These are phyloP conservation scores for Eimeria necatrix DNA, from an alignment of 169 alveolate genomes.

Conservation along the genomic window DNA sequence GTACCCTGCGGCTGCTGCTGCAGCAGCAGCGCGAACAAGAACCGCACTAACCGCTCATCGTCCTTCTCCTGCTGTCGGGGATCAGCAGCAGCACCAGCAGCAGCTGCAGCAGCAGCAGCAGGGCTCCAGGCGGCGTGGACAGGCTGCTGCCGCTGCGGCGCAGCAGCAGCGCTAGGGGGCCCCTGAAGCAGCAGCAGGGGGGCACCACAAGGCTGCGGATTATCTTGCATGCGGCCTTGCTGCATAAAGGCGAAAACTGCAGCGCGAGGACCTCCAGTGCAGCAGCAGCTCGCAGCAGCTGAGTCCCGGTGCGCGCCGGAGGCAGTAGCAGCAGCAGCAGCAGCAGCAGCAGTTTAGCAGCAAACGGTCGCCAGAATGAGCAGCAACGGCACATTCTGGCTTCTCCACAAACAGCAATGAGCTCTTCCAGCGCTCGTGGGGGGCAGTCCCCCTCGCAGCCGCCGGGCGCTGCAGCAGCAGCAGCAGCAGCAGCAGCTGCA, in stretches of 20 bases:
- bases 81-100: constrained; percentile 21
- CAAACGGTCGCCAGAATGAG: constrained; percentile 49
- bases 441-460: constrained; percentile 66
- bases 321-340: constrained; percentile 55
- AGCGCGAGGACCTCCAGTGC: constrained; percentile 43
- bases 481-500: constrained; percentile 56
- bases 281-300: not conserved
- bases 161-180: constrained; percentile 59
- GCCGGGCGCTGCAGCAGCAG: constrained; percentile 60
- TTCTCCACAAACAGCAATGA: constrained; percentile 55
- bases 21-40: constrained; percentile 38
- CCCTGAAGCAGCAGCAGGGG: constrained; percentile 9
- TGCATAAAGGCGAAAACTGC: not conserved
- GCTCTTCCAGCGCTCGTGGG: constrained; percentile 69
- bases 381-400: constrained; percentile 33
- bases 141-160: constrained; percentile 70
- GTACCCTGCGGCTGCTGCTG: constrained; percentile 46
- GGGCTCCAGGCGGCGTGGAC: constrained; percentile 44
- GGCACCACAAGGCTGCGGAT: not conserved
- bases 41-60: not conserved
- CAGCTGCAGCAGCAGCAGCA: constrained; percentile 27
- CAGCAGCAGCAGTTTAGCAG: constrained; percentile 47
- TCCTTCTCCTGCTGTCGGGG: constrained; percentile 54
- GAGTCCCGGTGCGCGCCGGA: constrained; percentile 5
- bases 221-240: not conserved